phyloP scores from a whole-genome alignment of 768 basidiomycete genomes.

The Cyclocybe aegerita region DNA sequence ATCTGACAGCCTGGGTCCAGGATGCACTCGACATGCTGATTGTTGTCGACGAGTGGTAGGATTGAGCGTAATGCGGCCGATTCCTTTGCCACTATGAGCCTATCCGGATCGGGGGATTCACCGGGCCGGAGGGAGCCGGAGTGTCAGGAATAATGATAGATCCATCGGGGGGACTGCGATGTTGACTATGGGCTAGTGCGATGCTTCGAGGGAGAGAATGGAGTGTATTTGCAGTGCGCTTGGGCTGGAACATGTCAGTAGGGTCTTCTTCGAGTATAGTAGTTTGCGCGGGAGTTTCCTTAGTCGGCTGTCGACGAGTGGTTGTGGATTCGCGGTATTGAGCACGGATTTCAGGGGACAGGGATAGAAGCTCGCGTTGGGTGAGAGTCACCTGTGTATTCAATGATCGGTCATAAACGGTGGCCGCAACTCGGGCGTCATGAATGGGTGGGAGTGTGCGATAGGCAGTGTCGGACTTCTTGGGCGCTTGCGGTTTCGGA shows the following conservation, averaged over 20 bases:
- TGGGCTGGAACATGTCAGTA: neutral
- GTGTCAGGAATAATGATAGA: constrained; percentile 1
- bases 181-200: neutral
- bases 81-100: constrained; percentile 20
- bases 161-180: constrained; percentile 6
- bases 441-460: constrained; percentile 16
- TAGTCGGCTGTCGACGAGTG: constrained; percentile 3
- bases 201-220: neutral
- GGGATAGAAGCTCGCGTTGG: constrained; percentile 14
- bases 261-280: neutral
- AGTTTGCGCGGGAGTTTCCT: neutral
- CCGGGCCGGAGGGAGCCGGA: constrained; percentile 12
- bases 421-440: constrained; percentile 10
- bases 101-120: constrained; percentile 3
- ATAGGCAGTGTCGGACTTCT: constrained; percentile 14
- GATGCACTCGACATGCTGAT: constrained; percentile 17
- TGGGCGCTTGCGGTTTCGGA: constrained; percentile 1
- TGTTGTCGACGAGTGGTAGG: constrained; percentile 16
- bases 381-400: constrained; percentile 17
- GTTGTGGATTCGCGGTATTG: constrained; percentile 16
- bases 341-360: constrained; percentile 18
- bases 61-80: constrained; percentile 19
- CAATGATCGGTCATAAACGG: constrained; percentile 13
- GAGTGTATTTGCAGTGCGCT: neutral
- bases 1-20: constrained; percentile 25